Base-by-base conservation (phyloP, 1,284 basidiomycete species). In the Wallemia mellicola region DNA sequence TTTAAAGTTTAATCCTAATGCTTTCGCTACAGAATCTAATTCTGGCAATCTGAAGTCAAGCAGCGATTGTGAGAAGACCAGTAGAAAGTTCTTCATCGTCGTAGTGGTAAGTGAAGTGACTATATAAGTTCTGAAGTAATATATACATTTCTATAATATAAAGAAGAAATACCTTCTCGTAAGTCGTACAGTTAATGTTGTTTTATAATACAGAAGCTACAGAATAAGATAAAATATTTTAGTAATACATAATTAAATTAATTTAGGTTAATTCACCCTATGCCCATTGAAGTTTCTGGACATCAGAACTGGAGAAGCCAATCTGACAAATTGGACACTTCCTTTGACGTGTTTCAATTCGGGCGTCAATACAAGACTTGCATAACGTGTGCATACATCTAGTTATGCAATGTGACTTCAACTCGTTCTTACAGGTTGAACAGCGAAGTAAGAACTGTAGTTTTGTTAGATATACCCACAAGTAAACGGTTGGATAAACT, bases 301-400 rank as follows among this genome's bases (percentile, higher is more conserved):
- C 85, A 64, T 98, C 91, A 62, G 81, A 82, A 65, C 81, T 79
- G 3, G 83, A 82, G 71, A 98, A 98, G 1, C 78, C 73, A 33
- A 85, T 67, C 63, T 83, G 83, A 69, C 92, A 96, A 24, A 83
- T 82, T 19, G 92, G 92, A 70, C 92, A 98, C 71, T 95, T 95
- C 57, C 92, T 81, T 69, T 95, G 91, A 62, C 92, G 79, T 27
- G 85, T 91, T 58, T 83, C 74, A 65, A 98, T 79, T 32, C 94
- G 80, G 26, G 81, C 75, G 64, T 95, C 89, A 57, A 98, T 78
- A 68, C 92, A 79, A 24, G 76, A 71, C 68, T 83, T 83, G 73
- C 91, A 95, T 71, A 95, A 92, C 0, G 87, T 86, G 69, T 95
- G 91, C 78, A 86, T 81, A 74, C 92, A 99, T 69, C 91, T 91